Base-by-base conservation (phyloP, 352 stramenopile species). In the Pythium grandisporangium region DNA sequence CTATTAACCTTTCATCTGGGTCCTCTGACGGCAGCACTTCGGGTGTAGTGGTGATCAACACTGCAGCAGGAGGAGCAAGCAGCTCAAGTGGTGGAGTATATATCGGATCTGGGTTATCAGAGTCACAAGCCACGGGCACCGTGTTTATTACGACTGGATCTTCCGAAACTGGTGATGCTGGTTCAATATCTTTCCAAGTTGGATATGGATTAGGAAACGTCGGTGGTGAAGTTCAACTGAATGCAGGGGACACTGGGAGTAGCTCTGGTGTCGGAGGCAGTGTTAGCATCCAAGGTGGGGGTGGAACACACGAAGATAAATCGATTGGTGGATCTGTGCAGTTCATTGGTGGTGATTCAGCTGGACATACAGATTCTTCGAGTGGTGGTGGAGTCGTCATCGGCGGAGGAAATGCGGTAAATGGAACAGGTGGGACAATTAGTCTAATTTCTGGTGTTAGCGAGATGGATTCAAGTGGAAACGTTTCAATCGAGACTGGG, bases 101-200 rank as follows among this genome's bases (percentile, higher is more conserved):
- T 19, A 55, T 93, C 37, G 55, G 51, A 10, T 76, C 63, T 12
- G 79, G 79, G 6, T 62, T 63, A 10, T 63, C 78, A 16, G 52
- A 48, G 22, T 53, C 55, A 27, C 44, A 49, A 25, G 30, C 59
- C 11, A 77, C 66, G n/a, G 72, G 76, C 11, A 26, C 51, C 6
- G 40, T 89, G 30, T 48, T 52, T 22, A 30, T 89, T 33, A 55
- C 51, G 24, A 71, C 63, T 48, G 63, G 66, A 30, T 60, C 42
- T 24, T 58, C 74, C 30, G 58, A 53, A 7, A 51, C 51, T 40
- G 72, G 51, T 19, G 45, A 45, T 14, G 37, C 62, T 29, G 73
- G 73, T 6, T 64, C 63, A 1, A 56, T 84, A 30, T 59, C 39
- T 22, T 30, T 80, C n/a, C 43, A 37, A 32, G 14, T 55, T 16